Evolutionary conservation across 2,329 filamentous ascomycete genomes (phyloP), one percentile per base, ranked within the genome.

Genomic region (Claviceps purpurea): DNA sequence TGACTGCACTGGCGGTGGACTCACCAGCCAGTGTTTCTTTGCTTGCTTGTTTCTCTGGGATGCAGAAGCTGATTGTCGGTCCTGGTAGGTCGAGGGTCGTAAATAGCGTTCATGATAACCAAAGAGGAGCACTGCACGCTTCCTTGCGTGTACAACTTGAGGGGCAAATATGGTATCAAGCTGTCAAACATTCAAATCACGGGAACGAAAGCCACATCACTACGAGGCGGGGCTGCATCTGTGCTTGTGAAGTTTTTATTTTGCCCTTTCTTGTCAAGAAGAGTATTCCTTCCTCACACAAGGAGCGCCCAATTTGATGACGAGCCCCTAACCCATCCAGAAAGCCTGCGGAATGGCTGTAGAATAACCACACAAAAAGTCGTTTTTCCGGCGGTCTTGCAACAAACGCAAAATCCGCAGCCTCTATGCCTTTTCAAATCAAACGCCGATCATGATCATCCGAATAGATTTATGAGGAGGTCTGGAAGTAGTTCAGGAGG

Each of bases 401-500:
- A 50, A 60, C 18, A 22, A 47, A 60, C 42, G 30, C 42, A 56
- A 61, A 65, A 57, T 56, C 65, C 61, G 63, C 62, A 62, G 60
- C 43, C 64, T 72, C 70, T 70, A 70, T 68, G 62, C 62, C 60
- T 60, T 64, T 42, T 65, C 63, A 60, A 60, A 64, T 63, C 58
- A 67, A 34, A 65, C 63, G 58, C 64, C 61, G 56, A 59, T 57
- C 56, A 55, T 57, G 54, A 54, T 49, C 55, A 53, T 45, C 47
- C 56, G 41, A 44, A n/a, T 47, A 13, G 45, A 13, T 47, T 66
- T 83, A 84, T 72, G 83, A 80, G 73, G 83, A 80, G 72, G 89
- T 95, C 81, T 95, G 87, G 90, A 98, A 97, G 87, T 98, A 98
- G 86, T 98, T 95, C 75, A 98, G 89, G 72, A 98, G 87, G 76